These are phyloP conservation scores for Dactylellina leptospora DNA, from an alignment of 2,329 filamentous ascomycete species.

Conservation along the genomic window DNA sequence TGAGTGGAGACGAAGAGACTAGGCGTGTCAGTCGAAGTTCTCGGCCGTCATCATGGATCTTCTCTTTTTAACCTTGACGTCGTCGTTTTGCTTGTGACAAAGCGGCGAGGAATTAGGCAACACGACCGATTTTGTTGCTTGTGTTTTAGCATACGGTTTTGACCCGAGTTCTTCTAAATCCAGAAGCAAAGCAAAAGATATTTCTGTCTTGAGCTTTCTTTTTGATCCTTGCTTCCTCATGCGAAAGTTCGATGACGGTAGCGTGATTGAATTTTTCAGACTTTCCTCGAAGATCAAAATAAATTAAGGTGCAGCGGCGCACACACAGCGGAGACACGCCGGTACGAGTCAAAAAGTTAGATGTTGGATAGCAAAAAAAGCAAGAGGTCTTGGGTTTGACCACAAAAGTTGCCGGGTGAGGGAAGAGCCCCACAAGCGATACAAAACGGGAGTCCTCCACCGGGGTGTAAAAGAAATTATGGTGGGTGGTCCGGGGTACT, in stretches of 20 bases:
- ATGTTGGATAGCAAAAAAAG: conserved; percentile 19
- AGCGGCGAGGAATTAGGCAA: conserved; percentile 20
- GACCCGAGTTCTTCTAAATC: background rate
- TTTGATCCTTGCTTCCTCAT: background rate
- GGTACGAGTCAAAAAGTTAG: conserved; percentile 35
- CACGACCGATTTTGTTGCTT: conserved; percentile 13
- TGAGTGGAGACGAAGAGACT: conserved; percentile 10
- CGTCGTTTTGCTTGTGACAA: conserved; percentile 19
- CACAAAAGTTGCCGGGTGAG: conserved; percentile 43
- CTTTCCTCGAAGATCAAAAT: conserved; percentile 9
- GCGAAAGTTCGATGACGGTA: background rate
- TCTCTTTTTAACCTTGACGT: background rate
- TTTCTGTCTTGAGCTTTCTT: background rate
- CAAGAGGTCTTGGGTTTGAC: conserved; percentile 16
- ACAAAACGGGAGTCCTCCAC: conserved; percentile 22
- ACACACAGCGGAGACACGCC: conserved; percentile 44
- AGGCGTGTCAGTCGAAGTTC: background rate
- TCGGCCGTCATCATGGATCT: conserved; percentile 18
- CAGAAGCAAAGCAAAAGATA: background rate
- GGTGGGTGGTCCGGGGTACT: conserved; percentile 35
- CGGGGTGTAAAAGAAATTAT: conserved; percentile 42
- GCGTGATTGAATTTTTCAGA: background rate
- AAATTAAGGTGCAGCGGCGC: too few species aligned
- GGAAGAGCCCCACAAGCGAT: conserved; percentile 36
- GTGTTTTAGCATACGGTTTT: too few species aligned